Percentiles rank a stretch among this genome's conserved stretches.
phyloP scores from a whole-genome alignment of 2,329 filamentous ascomycete genomes.

The Venturia asperata region DNA sequence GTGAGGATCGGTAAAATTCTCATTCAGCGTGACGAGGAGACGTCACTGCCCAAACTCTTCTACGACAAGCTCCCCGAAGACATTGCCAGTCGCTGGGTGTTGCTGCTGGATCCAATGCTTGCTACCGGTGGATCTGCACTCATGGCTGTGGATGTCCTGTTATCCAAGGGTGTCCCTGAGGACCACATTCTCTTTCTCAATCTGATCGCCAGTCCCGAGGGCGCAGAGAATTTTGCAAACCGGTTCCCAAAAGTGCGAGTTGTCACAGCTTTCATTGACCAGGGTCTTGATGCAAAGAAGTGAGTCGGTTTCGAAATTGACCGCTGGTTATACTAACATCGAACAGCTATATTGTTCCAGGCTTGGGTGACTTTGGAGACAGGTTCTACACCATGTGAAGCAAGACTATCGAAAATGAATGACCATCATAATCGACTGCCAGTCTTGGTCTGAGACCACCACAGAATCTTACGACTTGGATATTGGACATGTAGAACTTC shows the following conservation, averaged over 20 bases:
- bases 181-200: constrained; percentile 95
- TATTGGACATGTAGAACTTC: background rate
- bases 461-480: background rate
- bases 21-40: constrained; percentile 96
- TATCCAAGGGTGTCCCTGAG: constrained; percentile 83
- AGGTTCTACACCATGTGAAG: constrained; percentile 82
- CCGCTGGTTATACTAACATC: constrained; percentile 23
- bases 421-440: background rate
- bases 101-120: constrained; percentile 97
- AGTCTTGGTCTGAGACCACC: background rate
- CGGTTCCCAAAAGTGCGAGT: constrained; percentile 85
- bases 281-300: constrained; percentile 97
- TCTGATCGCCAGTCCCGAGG: constrained; percentile 92
- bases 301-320: constrained; percentile 43
- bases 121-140: constrained; percentile 93
- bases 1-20: constrained; percentile 97
- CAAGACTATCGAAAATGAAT: background rate
- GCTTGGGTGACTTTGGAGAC: constrained; percentile 91
- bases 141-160: constrained; percentile 93
- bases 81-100: constrained; percentile 85
- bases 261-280: constrained; percentile 91
- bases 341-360: constrained; percentile 83
- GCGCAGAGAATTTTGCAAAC: constrained; percentile 79
- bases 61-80: constrained; percentile 97
- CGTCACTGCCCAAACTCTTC: constrained; percentile 82